phyloP scores from a whole-genome alignment of 768 basidiomycete species.

The Trametes sanguinea region DNA sequence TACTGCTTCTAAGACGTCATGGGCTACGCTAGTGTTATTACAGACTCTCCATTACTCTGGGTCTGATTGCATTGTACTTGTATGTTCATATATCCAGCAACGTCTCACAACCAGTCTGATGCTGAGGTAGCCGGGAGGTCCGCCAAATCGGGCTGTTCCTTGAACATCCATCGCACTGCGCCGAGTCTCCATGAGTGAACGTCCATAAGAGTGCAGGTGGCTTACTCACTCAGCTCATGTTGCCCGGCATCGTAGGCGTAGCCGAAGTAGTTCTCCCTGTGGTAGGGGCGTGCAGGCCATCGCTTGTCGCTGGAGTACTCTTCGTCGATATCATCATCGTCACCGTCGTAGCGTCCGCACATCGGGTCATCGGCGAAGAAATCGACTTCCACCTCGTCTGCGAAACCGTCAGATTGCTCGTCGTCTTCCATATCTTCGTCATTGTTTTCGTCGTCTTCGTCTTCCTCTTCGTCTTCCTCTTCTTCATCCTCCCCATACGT shows the following conservation, averaged over 20 bases:
- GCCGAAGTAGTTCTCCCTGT: constrained; percentile 33
- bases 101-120: neutral
- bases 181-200: neutral
- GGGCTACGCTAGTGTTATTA: no score
- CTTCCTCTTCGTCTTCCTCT: neutral
- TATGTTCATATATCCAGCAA: no score
- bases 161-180: neutral
- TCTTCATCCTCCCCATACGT: constrained; percentile 1
- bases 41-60: no score
- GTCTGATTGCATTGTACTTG: no score
- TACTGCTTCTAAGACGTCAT: no score
- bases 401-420: neutral
- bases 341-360: constrained; percentile 16
- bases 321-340: constrained; percentile 20
- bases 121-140: neutral
- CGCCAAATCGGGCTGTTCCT: neutral
- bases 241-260: constrained; percentile 39
- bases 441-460: neutral
- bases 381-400: neutral
- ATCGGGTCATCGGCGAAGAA: neutral
- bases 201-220: neutral
- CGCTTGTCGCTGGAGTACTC: constrained; percentile 20
- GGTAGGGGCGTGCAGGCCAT: constrained; percentile 33
- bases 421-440: constrained; percentile 1
- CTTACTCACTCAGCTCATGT: constrained; percentile 36